Evolutionary conservation across 208 protist species (phyloP), one percentile per base, ranked within the genome.

Genomic region (Vickermania ingenoplastis): DNA sequence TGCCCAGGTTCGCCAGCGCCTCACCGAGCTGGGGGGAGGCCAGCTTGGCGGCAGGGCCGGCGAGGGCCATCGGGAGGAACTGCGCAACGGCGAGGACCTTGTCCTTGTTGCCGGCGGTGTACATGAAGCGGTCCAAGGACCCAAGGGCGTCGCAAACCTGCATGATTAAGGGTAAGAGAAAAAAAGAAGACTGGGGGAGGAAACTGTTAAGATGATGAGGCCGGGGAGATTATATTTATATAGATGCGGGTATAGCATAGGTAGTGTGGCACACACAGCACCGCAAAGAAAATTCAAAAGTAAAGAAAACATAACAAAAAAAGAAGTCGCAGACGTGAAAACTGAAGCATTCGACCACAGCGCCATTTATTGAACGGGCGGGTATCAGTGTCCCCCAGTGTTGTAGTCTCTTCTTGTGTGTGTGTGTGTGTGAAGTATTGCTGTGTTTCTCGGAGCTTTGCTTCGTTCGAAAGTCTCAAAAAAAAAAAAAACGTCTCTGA

Each of bases 21-120:
- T 86, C 75, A 62, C 77, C 73, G 28, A 94, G 79, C 25, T 65
- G 54, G 17, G 65, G 55, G 67, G 68, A 79, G 53, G 82, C 81
- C 66, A 77, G 62, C 53, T 58, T 63, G n/a, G 55, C 28, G 48
- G 73, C 78, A 55, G 79, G 80, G 21, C 77, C 84, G 58, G 73
- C 75, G 36, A 91, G 75, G 21, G 69, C 65, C 68, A 91, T 63
- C 2, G 87, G 81, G 41, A 90, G 75, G 73, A 94, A 94, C 75
- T 94, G 83, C 50, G 79, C 77, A 57, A 91, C 83, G 36, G 81
- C 84, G 79, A 94, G 91, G 58, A 94, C 80, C 82, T 91, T 90
- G 58, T 94, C 87, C 69, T 81, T 83, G 75, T 91, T 75, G 60
- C 84, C 75, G 48, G 81, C 86, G 65, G 79, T 63, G 51, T 31